phyloP scores from a whole-genome alignment of 2,329 filamentous ascomycete species.

The Bipolaris cookei region DNA sequence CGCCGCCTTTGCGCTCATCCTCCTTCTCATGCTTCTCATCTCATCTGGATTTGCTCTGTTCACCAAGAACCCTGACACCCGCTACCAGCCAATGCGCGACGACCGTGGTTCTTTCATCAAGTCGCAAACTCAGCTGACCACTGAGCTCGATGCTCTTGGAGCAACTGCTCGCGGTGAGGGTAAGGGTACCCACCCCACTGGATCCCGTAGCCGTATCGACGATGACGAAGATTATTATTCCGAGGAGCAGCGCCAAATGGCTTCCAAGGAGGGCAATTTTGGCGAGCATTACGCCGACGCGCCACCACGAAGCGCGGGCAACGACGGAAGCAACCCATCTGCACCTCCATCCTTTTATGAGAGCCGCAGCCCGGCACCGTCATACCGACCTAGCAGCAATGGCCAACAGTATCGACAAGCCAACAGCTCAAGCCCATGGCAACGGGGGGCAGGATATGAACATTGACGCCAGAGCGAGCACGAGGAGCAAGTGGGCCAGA shows the following conservation, averaged over 20 bases:
- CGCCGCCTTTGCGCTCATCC: slow-evolving; percentile 79
- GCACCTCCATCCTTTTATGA: slow-evolving; percentile 40
- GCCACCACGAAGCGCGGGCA: slow-evolving; percentile 53
- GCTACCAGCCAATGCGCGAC: slow-evolving; percentile 96
- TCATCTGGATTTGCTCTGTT: slow-evolving; percentile 80
- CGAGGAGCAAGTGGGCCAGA: slow-evolving; percentile 44
- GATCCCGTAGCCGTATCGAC: slow-evolving; percentile 65
- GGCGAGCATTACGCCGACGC: slow-evolving; percentile 53
- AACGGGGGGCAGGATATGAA: slow-evolving; percentile 69
- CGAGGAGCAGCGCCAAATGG: slow-evolving; percentile 51
- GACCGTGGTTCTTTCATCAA: slow-evolving; percentile 98
- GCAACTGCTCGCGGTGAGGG: slow-evolving; percentile 84
- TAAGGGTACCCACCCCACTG: slow-evolving; percentile 51
- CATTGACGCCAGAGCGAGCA: slow-evolving; percentile 55
- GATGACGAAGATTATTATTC: slow-evolving; percentile 71
- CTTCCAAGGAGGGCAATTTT: slow-evolving; percentile 44
- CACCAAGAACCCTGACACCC: slow-evolving; percentile 91
- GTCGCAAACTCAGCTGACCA: slow-evolving; percentile 85
- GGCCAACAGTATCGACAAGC: slow-evolving; percentile 52
- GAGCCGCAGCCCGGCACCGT: slow-evolving; percentile 42
- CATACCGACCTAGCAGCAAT: slow-evolving; percentile 48
- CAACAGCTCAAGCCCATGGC: slow-evolving; percentile 68
- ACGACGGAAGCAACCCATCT: slow-evolving; percentile 46
- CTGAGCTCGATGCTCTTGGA: slow-evolving; percentile 87
- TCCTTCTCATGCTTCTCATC: slow-evolving; percentile 81